These are phyloP conservation scores for Hamigera avellanea DNA, from an alignment of 495 filamentous ascomycete species.

Conservation along the genomic window DNA sequence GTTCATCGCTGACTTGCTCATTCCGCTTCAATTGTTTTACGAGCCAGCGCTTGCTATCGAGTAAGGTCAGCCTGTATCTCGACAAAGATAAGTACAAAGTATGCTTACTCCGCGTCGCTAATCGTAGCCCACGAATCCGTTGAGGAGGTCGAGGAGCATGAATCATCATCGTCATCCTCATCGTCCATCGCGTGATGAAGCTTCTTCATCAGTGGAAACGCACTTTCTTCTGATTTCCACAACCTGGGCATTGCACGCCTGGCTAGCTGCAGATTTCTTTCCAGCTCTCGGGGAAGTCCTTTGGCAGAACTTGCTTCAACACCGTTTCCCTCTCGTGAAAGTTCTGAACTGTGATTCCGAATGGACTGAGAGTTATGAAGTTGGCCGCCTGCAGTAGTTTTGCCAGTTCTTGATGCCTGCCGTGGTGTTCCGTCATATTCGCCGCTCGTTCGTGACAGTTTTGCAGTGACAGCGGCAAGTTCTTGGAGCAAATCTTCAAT, in stretches of 20 bases:
- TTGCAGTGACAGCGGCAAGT: slow-evolving; percentile 11
- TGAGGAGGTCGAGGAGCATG: slow-evolving; percentile 7
- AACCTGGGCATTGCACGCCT: slow-evolving; percentile 4
- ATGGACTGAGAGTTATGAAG: not conserved
- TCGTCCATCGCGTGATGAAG: not conserved
- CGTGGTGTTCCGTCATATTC: not conserved
- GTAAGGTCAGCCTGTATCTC: too few species aligned
- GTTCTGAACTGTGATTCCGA: not conserved
- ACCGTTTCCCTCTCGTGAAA: not conserved
- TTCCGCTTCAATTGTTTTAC: too few species aligned
- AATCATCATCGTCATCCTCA: slow-evolving; percentile 1
- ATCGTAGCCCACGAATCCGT: slow-evolving; percentile 13
- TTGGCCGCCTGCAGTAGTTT: not conserved
- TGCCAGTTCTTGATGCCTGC: not conserved
- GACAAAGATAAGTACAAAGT: too few species aligned
- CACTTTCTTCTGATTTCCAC: slow-evolving; percentile 6
- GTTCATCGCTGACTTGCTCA: too few species aligned
- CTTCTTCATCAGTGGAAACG: not conserved
- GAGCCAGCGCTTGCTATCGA: too few species aligned
- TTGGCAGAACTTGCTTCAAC: not conserved
- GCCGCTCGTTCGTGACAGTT: slow-evolving; percentile 1
- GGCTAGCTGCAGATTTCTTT: not conserved
- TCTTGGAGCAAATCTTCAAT: slow-evolving; percentile 13
- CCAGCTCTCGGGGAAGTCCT: not conserved
- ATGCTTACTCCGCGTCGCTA: slow-evolving; percentile 9